Base-by-base conservation (phyloP, 805 yeast genomes). In the Debaryomyces hansenii region DNA sequence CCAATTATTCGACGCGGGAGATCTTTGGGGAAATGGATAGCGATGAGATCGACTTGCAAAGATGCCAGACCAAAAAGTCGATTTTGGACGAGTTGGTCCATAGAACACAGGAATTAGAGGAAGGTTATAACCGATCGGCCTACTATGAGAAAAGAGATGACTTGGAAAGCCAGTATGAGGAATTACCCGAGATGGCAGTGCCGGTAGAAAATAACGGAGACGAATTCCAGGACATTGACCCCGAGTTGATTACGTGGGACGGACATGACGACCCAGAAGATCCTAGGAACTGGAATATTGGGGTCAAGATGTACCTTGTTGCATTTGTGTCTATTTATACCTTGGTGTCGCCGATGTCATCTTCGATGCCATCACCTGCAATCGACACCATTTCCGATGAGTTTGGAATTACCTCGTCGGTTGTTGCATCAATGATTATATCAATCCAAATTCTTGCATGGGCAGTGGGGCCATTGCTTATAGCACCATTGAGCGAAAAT, bases 281-380 rank as follows among this genome's bases (percentile, higher is more conserved):
- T 44, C 74, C 74, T 5, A 45, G 70, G 41, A 69, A 70, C 48
- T 70, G 74, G 74, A 24, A 57, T 6, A 14, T 47, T 2, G 16
- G 45, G 2, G 52, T 48, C 10, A 70, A 69, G 41, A 47, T 57
- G 5, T 46, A 46, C 16, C 56, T 60, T 18, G 52, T 62, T 27
- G 53, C 48, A 5, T 48, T 69, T 35, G 74, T 69, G 1, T 63
- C 72, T 0, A 43, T 68, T 15, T 70, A 68, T 50, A 67, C 74
- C 3, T 58, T 70, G 40, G 59, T 70, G 6, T 66, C 74, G 2
- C 74, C 75, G 10, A 68, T 70, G 66, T 69, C 74, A 3, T 69
- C 74, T 6, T 68, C 75, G 5, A 68, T 70, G 42, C 50, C 63
- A 20, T 66, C 73, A 2, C 75, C 75, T 0, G 74, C 75, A 2